Percentiles rank a stretch among this genome's conserved stretches.
phyloP scores from a whole-genome alignment of 176 grass and related monocot species.

The Carex kokanica region DNA sequence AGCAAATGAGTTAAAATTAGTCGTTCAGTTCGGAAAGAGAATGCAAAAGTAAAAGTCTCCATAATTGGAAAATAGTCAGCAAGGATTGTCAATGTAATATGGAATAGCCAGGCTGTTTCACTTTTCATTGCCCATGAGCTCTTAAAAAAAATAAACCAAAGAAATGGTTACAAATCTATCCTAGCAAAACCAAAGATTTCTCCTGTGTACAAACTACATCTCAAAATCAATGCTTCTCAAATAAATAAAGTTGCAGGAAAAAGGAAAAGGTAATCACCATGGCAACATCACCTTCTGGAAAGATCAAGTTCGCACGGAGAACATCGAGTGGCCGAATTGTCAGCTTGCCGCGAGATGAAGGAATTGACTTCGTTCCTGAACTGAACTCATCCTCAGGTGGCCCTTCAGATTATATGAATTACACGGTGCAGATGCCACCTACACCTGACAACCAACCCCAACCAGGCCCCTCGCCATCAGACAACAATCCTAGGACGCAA shows the following conservation, averaged over 20 bases:
- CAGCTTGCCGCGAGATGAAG: constrained; percentile 41
- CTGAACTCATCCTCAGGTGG: constrained; percentile 15
- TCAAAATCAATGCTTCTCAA: neutral
- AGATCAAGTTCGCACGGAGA: constrained; percentile 34
- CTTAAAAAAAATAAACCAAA: neutral
- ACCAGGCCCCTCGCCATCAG: constrained; percentile 1
- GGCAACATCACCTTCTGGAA: constrained; percentile 34
- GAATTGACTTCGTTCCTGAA: constrained; percentile 14
- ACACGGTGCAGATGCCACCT: constrained; percentile 27
- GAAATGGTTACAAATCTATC: constrained; percentile 1
- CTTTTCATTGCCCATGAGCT: neutral
- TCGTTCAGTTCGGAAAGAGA: constrained; percentile 14
- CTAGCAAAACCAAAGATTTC: neutral
- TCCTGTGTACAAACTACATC: neutral
- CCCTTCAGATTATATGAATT: constrained; percentile 20
- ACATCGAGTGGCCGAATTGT: constrained; percentile 43
- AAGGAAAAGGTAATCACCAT: constrained; percentile 9
- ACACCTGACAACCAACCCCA: constrained; percentile 29
- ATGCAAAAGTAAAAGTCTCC: constrained; percentile 12
- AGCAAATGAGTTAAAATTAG: constrained; percentile 2
- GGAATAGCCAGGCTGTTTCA: constrained; percentile 15
- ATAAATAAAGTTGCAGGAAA: constrained; percentile 11
- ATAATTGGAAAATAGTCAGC: constrained; percentile 20
- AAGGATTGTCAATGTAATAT: constrained; percentile 6
- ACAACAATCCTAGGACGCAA: neutral